Percentiles rank a stretch among this genome's conserved stretches.
These are phyloP conservation scores for Mycogone perniciosa DNA, from an alignment of 2,329 filamentous ascomycete species.

Conservation along the genomic window DNA sequence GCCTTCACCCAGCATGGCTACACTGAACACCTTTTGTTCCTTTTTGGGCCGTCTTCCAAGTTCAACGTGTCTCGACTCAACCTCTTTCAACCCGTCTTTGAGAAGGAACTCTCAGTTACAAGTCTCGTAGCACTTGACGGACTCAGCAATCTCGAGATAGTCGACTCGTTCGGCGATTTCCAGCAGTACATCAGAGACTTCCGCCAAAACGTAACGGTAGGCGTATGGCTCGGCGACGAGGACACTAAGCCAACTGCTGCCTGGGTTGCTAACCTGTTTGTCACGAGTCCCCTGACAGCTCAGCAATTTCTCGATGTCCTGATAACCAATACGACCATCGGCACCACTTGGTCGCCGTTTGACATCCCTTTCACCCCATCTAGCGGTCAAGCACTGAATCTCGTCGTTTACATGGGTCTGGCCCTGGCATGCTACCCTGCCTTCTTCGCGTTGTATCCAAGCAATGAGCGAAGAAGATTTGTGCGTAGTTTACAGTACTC, in stretches of 20 bases:
- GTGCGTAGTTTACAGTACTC: conserved; percentile 85
- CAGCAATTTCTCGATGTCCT: conserved; percentile 63
- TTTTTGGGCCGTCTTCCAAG: conserved; percentile 30
- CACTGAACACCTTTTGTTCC: conserved; percentile 19
- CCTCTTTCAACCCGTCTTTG: conserved; percentile 38
- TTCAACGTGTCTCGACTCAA: conserved; percentile 26
- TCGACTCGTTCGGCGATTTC: conserved; percentile 63
- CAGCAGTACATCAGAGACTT: conserved; percentile 55
- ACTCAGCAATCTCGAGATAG: conserved; percentile 38
- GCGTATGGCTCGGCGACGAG: conserved; percentile 65
- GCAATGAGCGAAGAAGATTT: conserved; percentile 70
- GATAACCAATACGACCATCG: conserved; percentile 61
- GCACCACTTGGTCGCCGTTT: conserved; percentile 67
- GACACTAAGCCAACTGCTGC: conserved; percentile 58
- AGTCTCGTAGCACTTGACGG: conserved; percentile 15
- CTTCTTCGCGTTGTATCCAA: conserved; percentile 85
- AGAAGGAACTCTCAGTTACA: conserved; percentile 17
- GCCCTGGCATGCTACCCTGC: conserved; percentile 73
- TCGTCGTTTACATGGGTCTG: conserved; percentile 76
- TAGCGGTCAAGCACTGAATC: conserved; percentile 67
- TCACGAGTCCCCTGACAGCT: conserved; percentile 52
- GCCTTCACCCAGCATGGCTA: conserved; percentile 33
- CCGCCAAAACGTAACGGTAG: conserved; percentile 65
- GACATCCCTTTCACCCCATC: conserved; percentile 64
- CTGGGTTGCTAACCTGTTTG: conserved; percentile 59